Evolutionary conservation across 2,329 filamentous ascomycete genomes (phyloP).

Genomic region (Colletotrichum limetticola): DNA sequence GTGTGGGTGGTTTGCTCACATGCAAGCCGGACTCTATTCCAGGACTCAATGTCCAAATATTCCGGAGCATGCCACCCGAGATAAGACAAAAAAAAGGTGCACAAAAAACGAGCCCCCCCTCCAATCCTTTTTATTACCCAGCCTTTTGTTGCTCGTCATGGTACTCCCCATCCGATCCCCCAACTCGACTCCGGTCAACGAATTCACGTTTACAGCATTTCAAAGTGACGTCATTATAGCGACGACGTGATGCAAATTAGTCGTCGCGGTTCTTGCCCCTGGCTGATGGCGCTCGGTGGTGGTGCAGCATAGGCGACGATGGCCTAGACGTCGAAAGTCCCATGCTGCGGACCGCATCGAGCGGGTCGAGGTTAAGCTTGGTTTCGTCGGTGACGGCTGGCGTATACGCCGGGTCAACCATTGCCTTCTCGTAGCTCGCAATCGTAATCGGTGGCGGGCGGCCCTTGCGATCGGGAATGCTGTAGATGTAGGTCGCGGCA

Average conservation of each 20-base stretch:
- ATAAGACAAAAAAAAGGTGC: not conserved
- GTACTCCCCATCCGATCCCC: not conserved
- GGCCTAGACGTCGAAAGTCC: conserved; percentile 59
- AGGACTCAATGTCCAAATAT: conserved; percentile 20
- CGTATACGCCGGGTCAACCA: conserved; percentile 61
- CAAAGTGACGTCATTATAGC: not conserved
- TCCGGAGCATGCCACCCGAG: conserved; percentile 2
- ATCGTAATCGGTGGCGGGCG: conserved; percentile 76
- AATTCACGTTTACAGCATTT: not conserved
- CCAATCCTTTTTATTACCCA: conserved; percentile 29
- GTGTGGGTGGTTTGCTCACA: not conserved
- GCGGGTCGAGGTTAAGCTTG: conserved; percentile 51
- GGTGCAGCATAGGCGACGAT: conserved; percentile 53
- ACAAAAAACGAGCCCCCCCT: conserved; percentile 1
- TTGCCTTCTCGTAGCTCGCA: conserved; percentile 81
- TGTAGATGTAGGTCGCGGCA: conserved; percentile 87
- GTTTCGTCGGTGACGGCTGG: conserved; percentile 46
- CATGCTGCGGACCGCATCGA: conserved; percentile 50
- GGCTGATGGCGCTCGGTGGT: conserved; percentile 32
- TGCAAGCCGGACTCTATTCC: conserved; percentile 31
- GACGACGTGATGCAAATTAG: conserved; percentile 4
- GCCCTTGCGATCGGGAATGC: conserved; percentile 69
- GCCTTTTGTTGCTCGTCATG: conserved; percentile 13
- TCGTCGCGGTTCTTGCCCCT: conserved; percentile 35
- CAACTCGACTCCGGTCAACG: not conserved